Evolutionary conservation across 768 basidiomycete species (phyloP), one percentile per base, ranked within the genome.

Genomic region (Boletellus sp.): DNA sequence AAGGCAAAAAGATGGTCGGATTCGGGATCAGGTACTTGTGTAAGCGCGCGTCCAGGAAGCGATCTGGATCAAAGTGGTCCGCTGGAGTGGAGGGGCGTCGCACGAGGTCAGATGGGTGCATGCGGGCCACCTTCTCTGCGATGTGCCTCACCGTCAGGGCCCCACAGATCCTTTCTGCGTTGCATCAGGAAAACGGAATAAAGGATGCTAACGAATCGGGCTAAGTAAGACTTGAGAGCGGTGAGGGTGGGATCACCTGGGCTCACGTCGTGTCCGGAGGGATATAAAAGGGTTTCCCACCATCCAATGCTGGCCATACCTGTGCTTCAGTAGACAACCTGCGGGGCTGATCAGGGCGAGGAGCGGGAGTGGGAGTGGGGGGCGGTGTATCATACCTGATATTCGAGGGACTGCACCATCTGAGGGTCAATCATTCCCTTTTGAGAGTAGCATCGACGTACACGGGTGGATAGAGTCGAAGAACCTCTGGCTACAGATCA

Each of bases 1-100:
- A 85, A 0, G 84, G 83, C 6, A 80, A 66, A 64, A 85, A 86
- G 52, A 87, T 85, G 71, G 78, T 84, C 1, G 83, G 82, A 52
- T 84, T 84, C 2, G 75, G 72, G 0, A 69, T 70, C 17, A 83
- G 68, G 50, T 80, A 80, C 55, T 75, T 76, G 48, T 74, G 72
- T 7, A 80, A 55, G 26, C 84, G 71, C 10, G 74, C 73, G 48
- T 86, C 84, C 39, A 85, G 62, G 72, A 81, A 87, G 15, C 84
- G 72, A 55, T 84, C 80, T 1, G 84, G 84, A 57, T 85, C 83
- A 54, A 85, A 85, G 42, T 70, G 55, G 16, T 64, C 55, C 28
- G 61, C 65, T 66, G 42, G 10, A 17, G 22, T 2, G 17, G 9
- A 26, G 17, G 6, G 20, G 35, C 12, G 13, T 4, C 5, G 31